phyloP scores from a whole-genome alignment of 176 grass and related monocot genomes.

The Otatea glauca region DNA sequence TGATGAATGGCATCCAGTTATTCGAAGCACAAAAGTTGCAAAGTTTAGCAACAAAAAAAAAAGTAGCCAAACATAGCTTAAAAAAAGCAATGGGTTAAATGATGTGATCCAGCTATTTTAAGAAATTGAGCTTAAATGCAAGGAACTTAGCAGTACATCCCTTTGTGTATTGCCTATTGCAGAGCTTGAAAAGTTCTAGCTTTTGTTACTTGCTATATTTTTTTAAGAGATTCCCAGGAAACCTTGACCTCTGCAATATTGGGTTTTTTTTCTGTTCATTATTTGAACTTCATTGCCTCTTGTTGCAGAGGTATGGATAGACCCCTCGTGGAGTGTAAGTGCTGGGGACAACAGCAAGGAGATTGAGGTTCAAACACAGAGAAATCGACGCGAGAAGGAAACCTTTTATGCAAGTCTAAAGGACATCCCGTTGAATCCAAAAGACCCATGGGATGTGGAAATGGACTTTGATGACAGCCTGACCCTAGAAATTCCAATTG shows the following conservation, averaged over 20 bases:
- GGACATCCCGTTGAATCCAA: constrained; percentile 73
- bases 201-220: constrained; percentile 16
- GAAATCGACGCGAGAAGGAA: constrained; percentile 81
- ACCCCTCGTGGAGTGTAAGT: constrained; percentile 72
- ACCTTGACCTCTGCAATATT: not conserved
- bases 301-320: constrained; percentile 69
- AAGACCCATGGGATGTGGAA: constrained; percentile 90
- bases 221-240: not conserved
- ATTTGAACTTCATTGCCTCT: constrained; percentile 53
- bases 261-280: constrained; percentile 22
- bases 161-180: not conserved
- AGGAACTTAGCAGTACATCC: not conserved
- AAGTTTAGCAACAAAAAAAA: not conserved
- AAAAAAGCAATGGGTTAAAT: not conserved
- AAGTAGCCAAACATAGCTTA: not conserved
- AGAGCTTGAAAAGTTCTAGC: constrained; percentile 7
- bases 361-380: constrained; percentile 70
- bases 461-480: constrained; percentile 95
- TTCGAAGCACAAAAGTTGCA: not conserved
- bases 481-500: constrained; percentile 81
- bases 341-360: constrained; percentile 87
- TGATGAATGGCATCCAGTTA: not conserved
- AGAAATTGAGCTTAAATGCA: not conserved
- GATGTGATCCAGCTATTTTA: constrained; percentile 19
- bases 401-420: constrained; percentile 60